Evolutionary conservation across 805 yeast genomes (phyloP).

Genomic region (Ogataea corticis): DNA sequence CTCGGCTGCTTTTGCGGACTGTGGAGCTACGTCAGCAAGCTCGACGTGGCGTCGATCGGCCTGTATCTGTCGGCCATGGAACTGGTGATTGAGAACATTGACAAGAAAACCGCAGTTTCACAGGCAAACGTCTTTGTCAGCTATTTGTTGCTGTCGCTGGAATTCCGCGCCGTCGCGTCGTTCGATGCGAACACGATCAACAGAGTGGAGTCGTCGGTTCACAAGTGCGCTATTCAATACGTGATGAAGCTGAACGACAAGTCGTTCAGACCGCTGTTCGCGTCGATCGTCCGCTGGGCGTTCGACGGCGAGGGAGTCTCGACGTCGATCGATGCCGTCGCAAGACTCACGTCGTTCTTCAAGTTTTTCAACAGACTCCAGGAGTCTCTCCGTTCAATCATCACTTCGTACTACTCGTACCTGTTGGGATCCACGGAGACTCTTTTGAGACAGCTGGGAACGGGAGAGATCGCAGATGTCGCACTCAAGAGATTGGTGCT

Average conservation of each 20-base stretch:
- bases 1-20: conserved; percentile 59
- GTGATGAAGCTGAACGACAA: conserved; percentile 93
- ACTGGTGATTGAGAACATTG: conserved; percentile 60
- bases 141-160: conserved; percentile 70
- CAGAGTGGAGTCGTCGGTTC: conserved; percentile 77
- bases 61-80: conserved; percentile 70
- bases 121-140: conserved; percentile 68
- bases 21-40: conserved; percentile 51
- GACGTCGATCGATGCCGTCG: conserved; percentile 46
- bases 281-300: conserved; percentile 87
- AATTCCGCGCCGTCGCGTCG: conserved; percentile 58
- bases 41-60: conserved; percentile 56
- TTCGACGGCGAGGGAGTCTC: conserved; percentile 74
- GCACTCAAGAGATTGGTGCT: conserved; percentile 73
- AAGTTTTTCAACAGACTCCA: conserved; percentile 84
- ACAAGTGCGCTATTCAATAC: conserved; percentile 68
- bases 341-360: conserved; percentile 73
- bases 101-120: conserved; percentile 72
- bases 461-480: conserved; percentile 42
- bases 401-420: conserved; percentile 86
- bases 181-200: conserved; percentile 74
- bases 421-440: conserved; percentile 70
- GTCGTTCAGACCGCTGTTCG: conserved; percentile 89
- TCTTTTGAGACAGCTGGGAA: conserved; percentile 51
- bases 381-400: conserved; percentile 79